Evolutionary conservation across 805 yeast species (phyloP).

Genomic region (Lipomyces spencermartinsiae): DNA sequence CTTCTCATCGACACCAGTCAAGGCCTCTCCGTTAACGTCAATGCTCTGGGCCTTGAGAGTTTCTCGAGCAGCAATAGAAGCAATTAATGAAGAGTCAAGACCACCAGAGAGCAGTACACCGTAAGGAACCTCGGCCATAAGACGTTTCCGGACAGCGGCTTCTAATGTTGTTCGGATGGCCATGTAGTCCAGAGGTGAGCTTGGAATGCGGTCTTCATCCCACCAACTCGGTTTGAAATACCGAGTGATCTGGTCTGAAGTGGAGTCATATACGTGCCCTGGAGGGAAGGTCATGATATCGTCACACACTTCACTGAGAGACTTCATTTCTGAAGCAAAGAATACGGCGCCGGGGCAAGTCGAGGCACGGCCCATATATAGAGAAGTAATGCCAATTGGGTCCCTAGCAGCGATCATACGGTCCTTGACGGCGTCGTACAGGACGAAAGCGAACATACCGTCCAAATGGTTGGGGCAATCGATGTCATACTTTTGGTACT

Average conservation of each 20-base stretch:
- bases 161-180: conserved; percentile 81
- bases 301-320: conserved; percentile 94
- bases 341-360: conserved; percentile 73
- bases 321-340: conserved; percentile 94
- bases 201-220: conserved; percentile 79
- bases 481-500: conserved; percentile 76
- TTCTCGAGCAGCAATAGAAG: conserved; percentile 96
- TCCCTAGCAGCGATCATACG: conserved; percentile 97
- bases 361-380: conserved; percentile 89
- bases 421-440: conserved; percentile 83
- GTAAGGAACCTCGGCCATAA: conserved; percentile 99
- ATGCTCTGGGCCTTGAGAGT: conserved; percentile 67
- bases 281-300: conserved; percentile 94
- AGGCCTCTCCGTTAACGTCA: conserved; percentile 58
- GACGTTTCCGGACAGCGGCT: conserved; percentile 95
- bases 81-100: conserved; percentile 93
- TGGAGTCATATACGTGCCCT: conserved; percentile 94
- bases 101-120: conserved; percentile 99
- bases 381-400: conserved; percentile 95
- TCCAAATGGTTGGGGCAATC: conserved; percentile 93
- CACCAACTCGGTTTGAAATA: conserved; percentile 96
- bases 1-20: conserved; percentile 89
- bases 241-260: conserved; percentile 82
- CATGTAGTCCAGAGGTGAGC: conserved; percentile 74
- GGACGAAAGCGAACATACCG: conserved; percentile 97